A percentile compares a stretch with the other conserved stretches of the same genome.
Conservation (phyloP, 306 rosid genomes). For the Myrica gale region DNA sequence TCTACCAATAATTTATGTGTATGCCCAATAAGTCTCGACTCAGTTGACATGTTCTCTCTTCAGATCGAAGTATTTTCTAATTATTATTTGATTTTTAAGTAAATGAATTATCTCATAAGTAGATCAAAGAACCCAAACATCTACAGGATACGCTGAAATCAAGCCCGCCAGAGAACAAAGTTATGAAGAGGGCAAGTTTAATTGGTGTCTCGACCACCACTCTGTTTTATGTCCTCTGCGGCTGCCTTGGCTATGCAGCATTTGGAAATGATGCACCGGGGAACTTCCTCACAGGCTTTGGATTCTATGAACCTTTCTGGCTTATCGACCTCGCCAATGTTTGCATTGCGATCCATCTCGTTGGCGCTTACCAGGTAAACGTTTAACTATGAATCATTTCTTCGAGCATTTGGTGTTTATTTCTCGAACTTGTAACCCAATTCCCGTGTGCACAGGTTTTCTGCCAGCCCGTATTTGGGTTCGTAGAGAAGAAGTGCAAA, state of each 20-base stretch:
- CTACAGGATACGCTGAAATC: constrained; percentile 84
- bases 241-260: constrained; percentile 87
- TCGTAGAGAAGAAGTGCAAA: constrained; percentile 53
- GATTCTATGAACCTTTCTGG: constrained; percentile 99
- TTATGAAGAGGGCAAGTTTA: constrained; percentile 81
- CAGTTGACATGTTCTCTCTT: too few species aligned
- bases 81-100: too few species aligned
- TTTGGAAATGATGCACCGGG: constrained; percentile 92
- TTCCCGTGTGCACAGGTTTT: constrained; percentile 54
- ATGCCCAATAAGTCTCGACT: too few species aligned
- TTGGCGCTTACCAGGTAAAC: constrained; percentile 89
- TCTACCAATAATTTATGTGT: too few species aligned
- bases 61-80: too few species aligned
- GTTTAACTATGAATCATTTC: not conserved
- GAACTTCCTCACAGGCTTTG: constrained; percentile 96
- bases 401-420: not conserved
- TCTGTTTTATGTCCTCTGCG: constrained; percentile 76
- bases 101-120: too few species aligned
- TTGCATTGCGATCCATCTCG: constrained; percentile 81
- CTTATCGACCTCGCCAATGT: constrained; percentile 81
- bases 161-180: constrained; percentile 79
- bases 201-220: constrained; percentile 78
- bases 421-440: not conserved
- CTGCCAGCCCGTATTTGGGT: constrained; percentile 78
- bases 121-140: not conserved